Conservation (phyloP, 2,329 filamentous ascomycete genomes). For the Penicillium sp. region DNA sequence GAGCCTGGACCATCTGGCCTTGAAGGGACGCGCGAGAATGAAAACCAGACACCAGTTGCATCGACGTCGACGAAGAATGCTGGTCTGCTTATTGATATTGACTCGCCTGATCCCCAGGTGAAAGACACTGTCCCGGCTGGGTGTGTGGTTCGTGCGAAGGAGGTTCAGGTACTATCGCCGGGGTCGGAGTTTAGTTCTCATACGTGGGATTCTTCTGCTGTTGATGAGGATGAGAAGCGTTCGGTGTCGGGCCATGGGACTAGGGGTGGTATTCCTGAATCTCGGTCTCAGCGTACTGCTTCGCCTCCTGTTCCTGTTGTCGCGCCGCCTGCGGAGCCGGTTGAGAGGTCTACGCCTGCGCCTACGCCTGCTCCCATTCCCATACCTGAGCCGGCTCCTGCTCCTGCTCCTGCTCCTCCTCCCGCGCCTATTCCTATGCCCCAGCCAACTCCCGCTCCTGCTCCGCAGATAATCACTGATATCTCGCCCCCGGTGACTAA, state of each 20-base stretch:
- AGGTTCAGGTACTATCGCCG: constrained; percentile 3
- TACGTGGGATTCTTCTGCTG: constrained; percentile 12
- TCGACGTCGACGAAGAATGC: constrained; percentile 2
- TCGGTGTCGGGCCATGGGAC: background rate
- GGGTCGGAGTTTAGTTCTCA: constrained; percentile 5
- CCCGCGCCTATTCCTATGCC: background rate
- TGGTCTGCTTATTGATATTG: constrained; percentile 17
- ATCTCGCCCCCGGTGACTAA: constrained; percentile 10
- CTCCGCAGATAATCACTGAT: constrained; percentile 9
- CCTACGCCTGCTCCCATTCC: background rate
- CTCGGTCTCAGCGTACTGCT: background rate
- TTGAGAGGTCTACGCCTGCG: background rate
- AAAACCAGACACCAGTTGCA: background rate
- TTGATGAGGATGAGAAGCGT: constrained; percentile 10
- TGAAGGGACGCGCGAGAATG: background rate
- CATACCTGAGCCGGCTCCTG: background rate
- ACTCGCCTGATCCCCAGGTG: constrained; percentile 7
- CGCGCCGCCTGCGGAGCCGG: background rate
- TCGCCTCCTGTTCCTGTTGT: background rate
- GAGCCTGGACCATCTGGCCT: background rate
- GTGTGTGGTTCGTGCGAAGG: constrained; percentile 1
- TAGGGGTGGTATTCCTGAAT: background rate
- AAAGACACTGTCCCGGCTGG: background rate
- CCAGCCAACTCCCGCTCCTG: background rate
- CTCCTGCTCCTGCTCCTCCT: background rate